Evolutionary conservation across 2,329 filamentous ascomycete genomes (phyloP), one percentile per base, ranked within the genome.

Genomic region (Pseudocercospora eumusae): DNA sequence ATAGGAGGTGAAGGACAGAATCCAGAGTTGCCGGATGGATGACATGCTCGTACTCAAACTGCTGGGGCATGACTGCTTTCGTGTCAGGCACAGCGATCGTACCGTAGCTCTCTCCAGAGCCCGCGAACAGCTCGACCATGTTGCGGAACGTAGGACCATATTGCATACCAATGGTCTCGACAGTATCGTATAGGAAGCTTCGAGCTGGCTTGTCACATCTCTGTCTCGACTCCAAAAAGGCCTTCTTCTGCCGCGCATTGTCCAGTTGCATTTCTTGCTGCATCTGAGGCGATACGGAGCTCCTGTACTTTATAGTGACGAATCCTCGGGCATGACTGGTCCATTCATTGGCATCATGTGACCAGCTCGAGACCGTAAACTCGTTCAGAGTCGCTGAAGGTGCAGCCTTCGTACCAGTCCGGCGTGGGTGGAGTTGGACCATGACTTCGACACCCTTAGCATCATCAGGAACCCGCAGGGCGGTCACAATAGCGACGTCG

Each of bases 1-100:
- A 58, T 4, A 58, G 45, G 18, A 63, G 21, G 27, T 87, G 84
- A 18, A 87, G 79, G 71, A 86, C 80, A 2, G 81, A 74, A 66
- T 86, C 84, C 9, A 87, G 74, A 0, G 84, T 85, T 3, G 82
- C 79, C 0, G 84, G 84, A 64, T 87, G 84, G n/a, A 87, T 78
- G 4, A 85, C 60, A 27, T 85, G 82, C 3, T 79, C 75, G 62
- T 80, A 85, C 68, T 86, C 83, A 57, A 81, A 84, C 13, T 78
- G 72, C 42, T 75, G 75, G 0, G 83, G 84, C 84, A 86, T 86
- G 49, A 75, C 77, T 2, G 79, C 74, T 65, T 74, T 80, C 1
- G 83, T 86, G 64, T 71, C 60, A 20, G 63, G 61, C 33, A 67
- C 49, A 33, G 27, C 33, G 36, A 67, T 55, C n/a, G 27, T 52